Evolutionary conservation across 1,284 basidiomycete species (phyloP).

Genomic region (Sporisorium graminicola): DNA sequence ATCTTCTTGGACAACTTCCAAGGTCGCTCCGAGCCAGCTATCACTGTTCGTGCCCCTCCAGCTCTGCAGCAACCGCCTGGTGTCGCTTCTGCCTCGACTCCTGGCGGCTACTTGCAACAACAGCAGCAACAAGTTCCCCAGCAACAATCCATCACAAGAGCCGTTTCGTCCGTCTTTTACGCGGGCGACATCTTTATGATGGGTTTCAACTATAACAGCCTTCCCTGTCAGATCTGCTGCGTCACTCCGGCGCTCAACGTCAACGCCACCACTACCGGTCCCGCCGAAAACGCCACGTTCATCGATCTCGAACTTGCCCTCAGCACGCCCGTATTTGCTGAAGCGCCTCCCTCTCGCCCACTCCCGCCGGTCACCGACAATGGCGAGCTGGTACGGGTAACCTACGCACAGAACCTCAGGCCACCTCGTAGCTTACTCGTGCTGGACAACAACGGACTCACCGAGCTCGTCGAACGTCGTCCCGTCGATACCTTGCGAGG

Average conservation of each 20-base stretch:
- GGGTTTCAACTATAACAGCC: conserved; percentile 54
- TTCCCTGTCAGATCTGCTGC: conserved; percentile 48
- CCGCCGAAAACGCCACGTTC: conserved; percentile 50
- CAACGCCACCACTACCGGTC: conserved; percentile 34
- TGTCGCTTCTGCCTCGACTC: conserved; percentile 19
- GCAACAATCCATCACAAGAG: conserved; percentile 36
- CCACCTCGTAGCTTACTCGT: conserved; percentile 83
- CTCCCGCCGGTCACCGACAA: conserved; percentile 40
- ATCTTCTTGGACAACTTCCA: conserved; percentile 67
- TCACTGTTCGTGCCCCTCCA: conserved; percentile 46
- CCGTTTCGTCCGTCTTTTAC: conserved; percentile 49
- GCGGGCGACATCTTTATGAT: conserved; percentile 54
- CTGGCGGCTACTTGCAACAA: conserved; percentile 20
- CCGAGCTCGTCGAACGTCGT: conserved; percentile 84
- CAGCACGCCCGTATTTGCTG: conserved; percentile 58
- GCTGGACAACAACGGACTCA: conserved; percentile 85
- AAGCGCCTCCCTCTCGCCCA: conserved; percentile 30
- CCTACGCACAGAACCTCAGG: conserved; percentile 82
- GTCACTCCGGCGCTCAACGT: conserved; percentile 44
- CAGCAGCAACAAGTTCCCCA: conserved; percentile 18
- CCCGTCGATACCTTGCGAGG: conserved; percentile 82
- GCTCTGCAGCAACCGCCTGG: conserved; percentile 49
- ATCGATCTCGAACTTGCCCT: conserved; percentile 50
- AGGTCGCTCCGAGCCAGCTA: conserved; percentile 52
- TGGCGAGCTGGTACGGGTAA: conserved; percentile 75